These are phyloP conservation scores for Fragaria iinumae DNA, from an alignment of 306 rosid genomes.

Conservation along the genomic window DNA sequence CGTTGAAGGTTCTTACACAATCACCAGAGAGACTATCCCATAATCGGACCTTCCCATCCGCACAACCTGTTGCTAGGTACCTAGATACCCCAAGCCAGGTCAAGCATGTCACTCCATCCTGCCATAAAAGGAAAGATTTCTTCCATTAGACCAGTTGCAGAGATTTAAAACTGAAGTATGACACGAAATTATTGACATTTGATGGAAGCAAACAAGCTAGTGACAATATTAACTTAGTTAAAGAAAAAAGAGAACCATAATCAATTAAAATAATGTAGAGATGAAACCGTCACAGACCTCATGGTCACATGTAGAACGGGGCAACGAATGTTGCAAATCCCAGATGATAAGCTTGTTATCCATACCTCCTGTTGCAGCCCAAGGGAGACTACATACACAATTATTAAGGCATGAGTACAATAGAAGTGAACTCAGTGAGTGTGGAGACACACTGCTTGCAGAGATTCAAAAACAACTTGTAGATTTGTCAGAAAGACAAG, in stretches of 20 bases:
- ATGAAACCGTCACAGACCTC: constrained; percentile 56
- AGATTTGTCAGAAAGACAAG: neutral
- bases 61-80: constrained; percentile 68
- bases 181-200: neutral
- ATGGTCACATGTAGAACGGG: constrained; percentile 68
- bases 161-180: neutral
- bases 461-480: neutral
- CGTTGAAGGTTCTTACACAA: constrained; percentile 62
- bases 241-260: neutral
- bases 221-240: constrained; percentile 2
- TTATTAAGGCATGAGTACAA: constrained; percentile 19
- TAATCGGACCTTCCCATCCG: constrained; percentile 66
- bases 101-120: constrained; percentile 83
- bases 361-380: constrained; percentile 90
- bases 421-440: constrained; percentile 3
- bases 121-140: constrained; percentile 19
- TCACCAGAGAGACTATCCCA: constrained; percentile 87
- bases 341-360: constrained; percentile 68
- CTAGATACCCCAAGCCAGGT: constrained; percentile 67
- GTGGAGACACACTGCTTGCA: neutral
- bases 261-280: neutral
- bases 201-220: constrained; percentile 7
- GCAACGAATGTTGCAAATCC: constrained; percentile 68
- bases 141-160: constrained; percentile 16
- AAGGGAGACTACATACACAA: constrained; percentile 46